Evolutionary conservation across 2,329 filamentous ascomycete species (phyloP).

Genomic region (Verticillium nubilum): DNA sequence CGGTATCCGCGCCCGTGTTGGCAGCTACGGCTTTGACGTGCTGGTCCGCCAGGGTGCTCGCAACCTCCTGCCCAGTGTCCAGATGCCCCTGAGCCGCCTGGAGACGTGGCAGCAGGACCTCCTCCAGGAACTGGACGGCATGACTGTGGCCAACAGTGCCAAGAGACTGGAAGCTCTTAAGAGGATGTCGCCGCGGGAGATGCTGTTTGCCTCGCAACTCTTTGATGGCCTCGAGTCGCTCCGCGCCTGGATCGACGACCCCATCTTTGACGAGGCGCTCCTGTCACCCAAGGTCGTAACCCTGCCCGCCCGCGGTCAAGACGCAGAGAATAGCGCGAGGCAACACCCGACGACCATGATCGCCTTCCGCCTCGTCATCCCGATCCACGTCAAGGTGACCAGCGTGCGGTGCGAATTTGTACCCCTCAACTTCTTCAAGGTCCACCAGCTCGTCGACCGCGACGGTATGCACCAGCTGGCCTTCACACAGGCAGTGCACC

Average conservation of each 20-base stretch:
- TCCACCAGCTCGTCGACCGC: constrained; percentile 57
- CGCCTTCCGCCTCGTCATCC: constrained; percentile 56
- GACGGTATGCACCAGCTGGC: constrained; percentile 48
- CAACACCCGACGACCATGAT: constrained; percentile 32
- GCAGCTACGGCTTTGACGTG: constrained; percentile 55
- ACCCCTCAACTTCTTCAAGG: constrained; percentile 60
- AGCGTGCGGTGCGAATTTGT: constrained; percentile 51
- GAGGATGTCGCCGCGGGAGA: constrained; percentile 32
- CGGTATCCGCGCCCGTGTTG: constrained; percentile 45
- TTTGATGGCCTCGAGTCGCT: constrained; percentile 34
- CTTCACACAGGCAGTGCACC: constrained; percentile 55
- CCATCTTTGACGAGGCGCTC: constrained; percentile 39
- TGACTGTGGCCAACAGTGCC: constrained; percentile 32
- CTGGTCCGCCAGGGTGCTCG: constrained; percentile 50
- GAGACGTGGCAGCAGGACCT: constrained; percentile 51
- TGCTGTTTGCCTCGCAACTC: constrained; percentile 39
- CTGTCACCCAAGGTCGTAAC: constrained; percentile 36
- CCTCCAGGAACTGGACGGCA: constrained; percentile 42
- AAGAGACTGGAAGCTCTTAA: constrained; percentile 30
- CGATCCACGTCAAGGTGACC: constrained; percentile 49
- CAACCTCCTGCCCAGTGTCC: constrained; percentile 56
- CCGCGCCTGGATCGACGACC: constrained; percentile 34
- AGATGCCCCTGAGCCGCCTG: constrained; percentile 46
- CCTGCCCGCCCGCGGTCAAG: constrained; percentile 24
- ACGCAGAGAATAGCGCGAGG: constrained; percentile 11